Conservation (phyloP, 108 stramenopile species). For the Parmales sp. region DNA sequence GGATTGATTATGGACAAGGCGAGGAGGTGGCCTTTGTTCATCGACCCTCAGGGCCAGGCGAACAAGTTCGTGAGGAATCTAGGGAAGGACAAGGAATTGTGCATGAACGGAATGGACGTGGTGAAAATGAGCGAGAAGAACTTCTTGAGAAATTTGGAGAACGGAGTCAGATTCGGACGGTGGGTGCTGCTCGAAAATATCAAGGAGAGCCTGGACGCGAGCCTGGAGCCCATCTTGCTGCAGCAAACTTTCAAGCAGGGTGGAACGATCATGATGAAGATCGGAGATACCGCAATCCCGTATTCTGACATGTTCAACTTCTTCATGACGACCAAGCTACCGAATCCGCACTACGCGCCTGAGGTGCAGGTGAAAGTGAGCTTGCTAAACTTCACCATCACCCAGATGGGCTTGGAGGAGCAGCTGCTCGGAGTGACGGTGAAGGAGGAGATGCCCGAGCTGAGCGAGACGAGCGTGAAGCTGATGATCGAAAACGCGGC, state of each 20-base stretch:
- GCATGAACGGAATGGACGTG: constrained; percentile 46
- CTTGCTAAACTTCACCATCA: constrained; percentile 56
- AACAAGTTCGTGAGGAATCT: constrained; percentile 50
- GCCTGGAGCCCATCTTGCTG: constrained; percentile 50
- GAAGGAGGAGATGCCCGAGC: constrained; percentile 38
- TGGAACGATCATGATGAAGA: constrained; percentile 53
- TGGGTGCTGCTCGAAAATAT: constrained; percentile 59
- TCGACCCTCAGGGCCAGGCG: constrained; percentile 58
- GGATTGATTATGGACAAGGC: constrained; percentile 41
- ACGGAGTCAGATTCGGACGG: constrained; percentile 48
- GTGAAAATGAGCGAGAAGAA: constrained; percentile 47
- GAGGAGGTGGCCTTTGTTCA: constrained; percentile 49
- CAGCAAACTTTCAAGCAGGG: constrained; percentile 58
- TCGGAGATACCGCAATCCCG: constrained; percentile 50
- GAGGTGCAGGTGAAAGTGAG: constrained; percentile 52
- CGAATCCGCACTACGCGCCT: constrained; percentile 52
- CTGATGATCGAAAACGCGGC: constrained; percentile 42
- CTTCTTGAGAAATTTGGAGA: constrained; percentile 44
- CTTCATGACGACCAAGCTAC: constrained; percentile 56
- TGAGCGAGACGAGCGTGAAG: constrained; percentile 24
- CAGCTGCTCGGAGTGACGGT: constrained; percentile 50
- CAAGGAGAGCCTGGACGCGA: constrained; percentile 49
- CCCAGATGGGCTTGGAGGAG: constrained; percentile 47
- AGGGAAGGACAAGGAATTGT: constrained; percentile 40
- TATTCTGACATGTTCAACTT: constrained; percentile 49